Conservation (phyloP, 139 green algal species). For the Auxenochlorella pyrenoidosa region DNA sequence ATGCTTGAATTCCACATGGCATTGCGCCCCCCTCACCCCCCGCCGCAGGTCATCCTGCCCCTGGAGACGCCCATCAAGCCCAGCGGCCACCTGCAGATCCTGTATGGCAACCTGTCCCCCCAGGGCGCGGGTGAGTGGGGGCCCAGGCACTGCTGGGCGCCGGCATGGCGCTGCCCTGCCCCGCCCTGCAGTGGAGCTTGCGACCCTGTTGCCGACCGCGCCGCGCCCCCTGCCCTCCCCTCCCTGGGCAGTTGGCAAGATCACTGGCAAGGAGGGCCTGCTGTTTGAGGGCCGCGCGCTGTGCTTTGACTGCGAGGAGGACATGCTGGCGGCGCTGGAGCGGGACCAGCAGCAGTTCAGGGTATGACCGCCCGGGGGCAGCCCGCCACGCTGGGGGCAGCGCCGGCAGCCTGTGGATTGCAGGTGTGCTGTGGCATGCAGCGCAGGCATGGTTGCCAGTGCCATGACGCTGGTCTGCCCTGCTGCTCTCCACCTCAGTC, state of each 20-base stretch:
- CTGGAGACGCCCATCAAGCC: conserved; percentile 93
- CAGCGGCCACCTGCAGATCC: conserved; percentile 78
- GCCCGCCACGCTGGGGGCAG: too few species aligned
- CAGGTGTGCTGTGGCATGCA: not conserved
- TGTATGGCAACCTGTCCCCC: conserved; percentile 97
- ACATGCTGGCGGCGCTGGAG: conserved; percentile 92
- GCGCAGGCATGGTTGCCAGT: not conserved
- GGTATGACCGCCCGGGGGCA: too few species aligned
- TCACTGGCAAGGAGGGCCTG: conserved; percentile 92
- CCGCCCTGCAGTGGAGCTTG: too few species aligned
- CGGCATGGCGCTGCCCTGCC: too few species aligned
- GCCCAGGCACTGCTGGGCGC: not conserved
- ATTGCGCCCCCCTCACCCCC: not conserved
- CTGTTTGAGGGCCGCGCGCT: conserved; percentile 76
- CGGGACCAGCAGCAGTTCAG: conserved; percentile 82
- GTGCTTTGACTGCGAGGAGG: conserved; percentile 95
- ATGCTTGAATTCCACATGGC: too few species aligned
- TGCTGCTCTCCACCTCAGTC: not conserved
- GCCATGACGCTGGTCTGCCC: not conserved
- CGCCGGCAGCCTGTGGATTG: not conserved
- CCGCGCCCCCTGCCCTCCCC: too few species aligned
- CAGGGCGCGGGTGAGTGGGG: conserved; percentile 72
- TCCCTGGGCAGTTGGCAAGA: conserved; percentile 92
- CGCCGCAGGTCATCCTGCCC: conserved; percentile 82
- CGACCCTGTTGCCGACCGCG: too few species aligned